Evolutionary conservation across 2,329 filamentous ascomycete genomes (phyloP).

Genomic region (Clarireedia homoeocarpa): DNA sequence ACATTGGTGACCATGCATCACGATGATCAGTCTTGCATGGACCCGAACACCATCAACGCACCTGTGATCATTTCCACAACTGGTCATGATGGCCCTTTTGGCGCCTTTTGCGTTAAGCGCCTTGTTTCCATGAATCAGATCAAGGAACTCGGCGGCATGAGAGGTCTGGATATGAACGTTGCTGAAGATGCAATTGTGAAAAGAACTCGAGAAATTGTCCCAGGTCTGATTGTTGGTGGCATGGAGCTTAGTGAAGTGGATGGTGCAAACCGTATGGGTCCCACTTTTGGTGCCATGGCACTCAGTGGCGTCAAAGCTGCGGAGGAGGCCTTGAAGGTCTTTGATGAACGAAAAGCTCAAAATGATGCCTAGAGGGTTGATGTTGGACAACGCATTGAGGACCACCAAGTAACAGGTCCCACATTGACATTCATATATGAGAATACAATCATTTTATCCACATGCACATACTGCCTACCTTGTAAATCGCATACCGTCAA

Average conservation of each 20-base stretch:
- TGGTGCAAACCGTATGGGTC: conserved; percentile 80
- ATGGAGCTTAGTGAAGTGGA: conserved; percentile 93
- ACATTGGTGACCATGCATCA: conserved; percentile 83
- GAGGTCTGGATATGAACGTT: conserved; percentile 83
- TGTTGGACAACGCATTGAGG: not conserved
- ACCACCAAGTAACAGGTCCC: not conserved
- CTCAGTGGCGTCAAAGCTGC: conserved; percentile 84
- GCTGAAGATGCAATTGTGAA: conserved; percentile 94
- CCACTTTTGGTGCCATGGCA: conserved; percentile 85
- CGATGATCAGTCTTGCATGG: conserved; percentile 91
- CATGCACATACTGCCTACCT: too few relatives aligned
- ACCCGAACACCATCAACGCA: conserved; percentile 93
- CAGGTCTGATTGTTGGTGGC: conserved; percentile 83
- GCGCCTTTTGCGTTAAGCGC: conserved; percentile 84
- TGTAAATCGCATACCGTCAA: too few relatives aligned
- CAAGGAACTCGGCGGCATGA: conserved; percentile 82
- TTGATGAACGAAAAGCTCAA: conserved; percentile 69
- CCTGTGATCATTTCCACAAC: conserved; percentile 84
- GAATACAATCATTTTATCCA: too few relatives aligned
- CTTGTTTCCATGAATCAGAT: conserved; percentile 82
- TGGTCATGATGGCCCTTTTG: conserved; percentile 85
- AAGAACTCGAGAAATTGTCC: conserved; percentile 78
- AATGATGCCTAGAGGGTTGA: conserved; percentile 37
- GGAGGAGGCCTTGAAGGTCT: conserved; percentile 73
- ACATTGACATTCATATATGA: not conserved